Evolutionary conservation across 441 rosid species (phyloP).

Genomic region (Arabidopsis lyrata): DNA sequence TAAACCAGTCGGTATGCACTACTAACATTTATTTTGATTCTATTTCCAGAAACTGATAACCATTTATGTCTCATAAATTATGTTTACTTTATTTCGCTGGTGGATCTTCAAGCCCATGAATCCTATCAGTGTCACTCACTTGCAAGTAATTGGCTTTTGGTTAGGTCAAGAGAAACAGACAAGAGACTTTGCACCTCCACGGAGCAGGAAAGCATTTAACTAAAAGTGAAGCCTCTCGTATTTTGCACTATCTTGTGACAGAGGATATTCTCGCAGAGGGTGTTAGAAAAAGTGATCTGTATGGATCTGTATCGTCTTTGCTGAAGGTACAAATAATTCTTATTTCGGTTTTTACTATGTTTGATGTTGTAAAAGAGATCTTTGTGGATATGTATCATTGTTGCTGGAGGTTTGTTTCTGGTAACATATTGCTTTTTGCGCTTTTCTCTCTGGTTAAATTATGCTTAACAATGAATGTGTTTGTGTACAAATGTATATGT

Average conservation of each 20-base stretch:
- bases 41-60: conserved; percentile 19
- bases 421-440: not conserved
- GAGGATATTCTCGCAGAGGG: conserved; percentile 83
- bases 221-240: conserved; percentile 82
- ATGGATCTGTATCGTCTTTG: conserved; percentile 87
- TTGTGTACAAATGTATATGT: not conserved
- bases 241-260: conserved; percentile 81
- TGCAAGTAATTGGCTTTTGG: conserved; percentile 35
- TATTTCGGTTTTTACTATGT: conserved; percentile 3
- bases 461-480: conserved; percentile 4
- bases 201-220: conserved; percentile 83
- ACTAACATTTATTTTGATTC: conserved; percentile 3
- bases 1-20: conserved; percentile 71
- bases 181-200: conserved; percentile 75
- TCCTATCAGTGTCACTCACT: conserved; percentile 5
- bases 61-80: conserved; percentile 6
- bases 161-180: conserved; percentile 82
- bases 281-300: conserved; percentile 88
- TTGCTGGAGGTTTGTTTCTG: not conserved
- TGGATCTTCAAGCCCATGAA: not conserved
- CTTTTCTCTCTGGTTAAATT: not conserved
- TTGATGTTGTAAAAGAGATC: not conserved
- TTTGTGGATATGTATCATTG: conserved; percentile 16
- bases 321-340: conserved; percentile 61
- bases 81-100: not conserved